phyloP scores from a whole-genome alignment of 2,329 filamentous ascomycete species.

The Fusarium sp. region DNA sequence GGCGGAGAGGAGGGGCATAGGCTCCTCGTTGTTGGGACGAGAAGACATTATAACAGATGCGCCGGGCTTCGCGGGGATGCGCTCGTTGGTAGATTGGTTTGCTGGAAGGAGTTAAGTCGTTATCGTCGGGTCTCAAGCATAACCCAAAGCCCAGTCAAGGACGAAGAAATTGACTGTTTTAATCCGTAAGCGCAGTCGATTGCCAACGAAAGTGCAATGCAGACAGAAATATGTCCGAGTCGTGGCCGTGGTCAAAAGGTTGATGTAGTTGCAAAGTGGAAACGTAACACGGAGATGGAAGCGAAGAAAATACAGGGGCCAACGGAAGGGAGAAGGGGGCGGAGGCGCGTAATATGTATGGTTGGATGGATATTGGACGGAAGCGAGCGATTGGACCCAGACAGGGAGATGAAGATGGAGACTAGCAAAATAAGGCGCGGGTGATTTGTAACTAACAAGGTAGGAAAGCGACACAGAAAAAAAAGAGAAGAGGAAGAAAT shows the following conservation, averaged over 20 bases:
- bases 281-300: constrained; percentile 41
- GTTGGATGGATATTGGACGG: constrained; percentile 13
- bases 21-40: constrained; percentile 52
- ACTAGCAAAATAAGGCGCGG: constrained; percentile 19
- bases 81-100: constrained; percentile 11
- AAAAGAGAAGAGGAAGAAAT: constrained; percentile 8
- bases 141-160: constrained; percentile 15
- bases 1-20: constrained; percentile 50
- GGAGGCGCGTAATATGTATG: constrained; percentile 34
- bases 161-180: constrained; percentile 18
- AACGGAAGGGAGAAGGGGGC: constrained; percentile 30
- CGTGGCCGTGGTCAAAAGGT: constrained; percentile 16
- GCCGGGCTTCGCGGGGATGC: constrained; percentile 27
- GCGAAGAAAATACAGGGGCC: constrained; percentile 46
- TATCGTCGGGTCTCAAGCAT: constrained; percentile 29
- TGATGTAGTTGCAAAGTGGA: constrained; percentile 41
- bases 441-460: constrained; percentile 7
- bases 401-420: constrained; percentile 34
- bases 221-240: constrained; percentile 28
- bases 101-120: constrained; percentile 12
- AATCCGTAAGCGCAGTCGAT: constrained; percentile 30
- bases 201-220: constrained; percentile 30
- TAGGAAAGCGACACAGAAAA: constrained; percentile 1
- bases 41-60: constrained; percentile 52
- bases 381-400: constrained; percentile 43